Base-by-base conservation (phyloP, 2,329 filamentous ascomycete genomes). In the Arthrocladium fulminans region DNA sequence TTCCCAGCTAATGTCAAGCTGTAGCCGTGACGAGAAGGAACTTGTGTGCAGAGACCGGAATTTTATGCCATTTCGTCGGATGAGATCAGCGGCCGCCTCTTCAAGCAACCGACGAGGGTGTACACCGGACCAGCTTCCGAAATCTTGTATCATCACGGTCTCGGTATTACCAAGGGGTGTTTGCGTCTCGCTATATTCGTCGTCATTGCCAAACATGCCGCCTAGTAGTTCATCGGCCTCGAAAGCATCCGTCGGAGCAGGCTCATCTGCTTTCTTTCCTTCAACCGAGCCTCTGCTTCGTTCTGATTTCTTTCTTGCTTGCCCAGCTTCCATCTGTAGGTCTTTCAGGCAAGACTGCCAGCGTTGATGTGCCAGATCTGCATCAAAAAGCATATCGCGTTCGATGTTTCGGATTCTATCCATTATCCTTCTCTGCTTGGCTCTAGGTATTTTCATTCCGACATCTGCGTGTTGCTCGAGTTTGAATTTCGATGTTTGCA, bases 1-100 rank as follows among this genome's bases (percentile, higher is more conserved):
- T 3, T 83, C 83, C 89, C 89, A 97, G 40, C 69, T 66, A 45
- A 96, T 81, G 15, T 79, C 79, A 10, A 95, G 69, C 20, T 81
- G 75, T 61, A 94, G 85, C 17, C 86, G 80, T 56, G 84, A 84
- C 2, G 85, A 83, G 65, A 87, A 92, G 0, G 80, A 73, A 3
- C 81, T 80, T 20, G 83, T 77, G 1, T 88, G 94, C 22, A 92
- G 70, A 35, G 84, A 67, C 48, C 74, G 80, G 62, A 83, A 92
- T 2, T 67, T 70, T 20, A 95, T 67, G 57, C 76, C 83, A 24
- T 76, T 84, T 2, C 74, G 74, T 1, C 83, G 71, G 61, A 95
- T 88, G 65, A 87, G 85, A 54, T 34, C 79, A 58, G 84, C 83
- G 63, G 89, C 94, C n/a, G 86, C 79, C 64, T 96, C 89, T 63